A percentile compares a stretch with the other conserved stretches of the same genome.
Conservation (phyloP, 2,329 filamentous ascomycete genomes). For the Escovopsis sp. region DNA sequence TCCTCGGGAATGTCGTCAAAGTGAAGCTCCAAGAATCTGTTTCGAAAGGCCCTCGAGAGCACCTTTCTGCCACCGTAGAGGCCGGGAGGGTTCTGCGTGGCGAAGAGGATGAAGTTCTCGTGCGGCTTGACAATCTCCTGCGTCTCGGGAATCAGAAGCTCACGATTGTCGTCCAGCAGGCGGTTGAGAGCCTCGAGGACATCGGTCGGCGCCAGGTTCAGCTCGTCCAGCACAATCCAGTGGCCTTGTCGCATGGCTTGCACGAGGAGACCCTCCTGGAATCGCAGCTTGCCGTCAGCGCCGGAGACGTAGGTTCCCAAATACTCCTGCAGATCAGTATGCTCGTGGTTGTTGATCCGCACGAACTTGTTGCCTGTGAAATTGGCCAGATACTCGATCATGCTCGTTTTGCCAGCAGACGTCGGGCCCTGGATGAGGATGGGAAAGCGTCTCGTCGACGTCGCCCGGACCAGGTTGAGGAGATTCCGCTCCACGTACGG, state of each 20-base stretch:
- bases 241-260: slow-evolving; percentile 84
- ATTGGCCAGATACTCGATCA: slow-evolving; percentile 98
- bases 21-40: slow-evolving; percentile 90
- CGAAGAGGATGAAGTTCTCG: slow-evolving; percentile 92
- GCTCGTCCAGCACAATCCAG: slow-evolving; percentile 95
- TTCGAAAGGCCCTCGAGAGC: slow-evolving; percentile 86
- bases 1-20: slow-evolving; percentile 96
- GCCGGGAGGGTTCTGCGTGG: slow-evolving; percentile 91
- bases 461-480: slow-evolving; percentile 83
- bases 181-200: slow-evolving; percentile 93
- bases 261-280: slow-evolving; percentile 87
- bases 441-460: slow-evolving; percentile 81
- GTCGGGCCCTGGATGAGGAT: slow-evolving; percentile 94
- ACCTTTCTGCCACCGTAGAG: slow-evolving; percentile 91
- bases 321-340: slow-evolving; percentile 96
- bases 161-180: slow-evolving; percentile 87
- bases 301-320: slow-evolving; percentile 86
- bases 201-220: slow-evolving; percentile 93
- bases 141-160: slow-evolving; percentile 89
- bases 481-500: slow-evolving; percentile 90
- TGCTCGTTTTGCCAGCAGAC: slow-evolving; percentile 94
- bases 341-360: slow-evolving; percentile 98
- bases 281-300: slow-evolving; percentile 67
- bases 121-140: slow-evolving; percentile 88
- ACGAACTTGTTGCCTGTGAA: slow-evolving; percentile 94